A percentile compares a stretch with the other conserved stretches of the same genome.
Conservation (phyloP, 78 protist genomes). For the Emiliania huxleyi region DNA sequence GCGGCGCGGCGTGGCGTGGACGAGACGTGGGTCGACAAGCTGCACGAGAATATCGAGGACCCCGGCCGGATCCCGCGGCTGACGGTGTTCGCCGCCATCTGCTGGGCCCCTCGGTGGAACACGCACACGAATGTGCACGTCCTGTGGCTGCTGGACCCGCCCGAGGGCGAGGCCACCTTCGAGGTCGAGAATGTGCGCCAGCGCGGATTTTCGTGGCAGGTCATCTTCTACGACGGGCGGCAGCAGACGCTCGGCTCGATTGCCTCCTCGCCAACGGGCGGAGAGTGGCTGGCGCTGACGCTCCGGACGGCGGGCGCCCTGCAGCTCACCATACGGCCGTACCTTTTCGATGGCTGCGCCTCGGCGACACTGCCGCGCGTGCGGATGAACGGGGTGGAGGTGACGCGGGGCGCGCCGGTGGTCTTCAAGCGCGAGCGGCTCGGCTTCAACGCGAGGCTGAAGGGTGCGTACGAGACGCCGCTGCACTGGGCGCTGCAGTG, state of each 20-base stretch:
- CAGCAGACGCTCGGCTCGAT: not conserved
- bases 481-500: not conserved
- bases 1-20: not conserved
- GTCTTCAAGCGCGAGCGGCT: not conserved
- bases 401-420: not conserved
- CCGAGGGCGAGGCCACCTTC: not conserved
- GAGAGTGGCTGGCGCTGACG: not conserved
- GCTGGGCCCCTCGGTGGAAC: not conserved
- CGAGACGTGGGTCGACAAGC: too few relatives aligned
- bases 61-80: not conserved
- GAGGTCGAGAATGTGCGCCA: not conserved
- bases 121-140: not conserved
- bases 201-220: not conserved
- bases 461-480: not conserved
- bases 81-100: not conserved
- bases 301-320: not conserved
- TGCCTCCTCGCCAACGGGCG: not conserved
- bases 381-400: not conserved
- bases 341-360: not conserved
- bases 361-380: not conserved
- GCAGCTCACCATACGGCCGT: not conserved
- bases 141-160: not conserved
- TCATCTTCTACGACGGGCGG: not conserved
- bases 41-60: not conserved
- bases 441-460: not conserved